A percentile compares a stretch with the other conserved stretches of the same genome.
phyloP scores from a whole-genome alignment of 495 filamentous ascomycete genomes.

The Halenospora varia region DNA sequence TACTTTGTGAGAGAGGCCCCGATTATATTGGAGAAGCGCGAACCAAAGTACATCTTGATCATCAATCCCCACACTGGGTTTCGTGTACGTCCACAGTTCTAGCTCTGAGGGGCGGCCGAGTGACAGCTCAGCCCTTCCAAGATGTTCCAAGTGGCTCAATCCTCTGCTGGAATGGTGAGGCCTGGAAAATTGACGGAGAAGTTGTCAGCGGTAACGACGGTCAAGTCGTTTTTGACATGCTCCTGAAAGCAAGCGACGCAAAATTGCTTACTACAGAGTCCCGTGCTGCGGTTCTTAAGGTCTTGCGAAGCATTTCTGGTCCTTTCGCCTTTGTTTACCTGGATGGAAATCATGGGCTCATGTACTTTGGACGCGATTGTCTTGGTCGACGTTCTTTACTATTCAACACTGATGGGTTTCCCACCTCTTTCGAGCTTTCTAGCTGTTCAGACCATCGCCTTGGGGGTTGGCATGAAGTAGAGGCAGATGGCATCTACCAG shows the following conservation, averaged over 20 bases:
- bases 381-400: slow-evolving; percentile 84
- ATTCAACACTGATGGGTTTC: slow-evolving; percentile 35
- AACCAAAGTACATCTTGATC: slow-evolving; percentile 22
- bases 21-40: slow-evolving; percentile 44
- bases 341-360: slow-evolving; percentile 50
- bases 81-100: slow-evolving; percentile 81
- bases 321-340: slow-evolving; percentile 92
- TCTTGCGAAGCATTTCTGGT: slow-evolving; percentile 64
- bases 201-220: slow-evolving; percentile 71
- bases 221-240: slow-evolving; percentile 59
- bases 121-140: slow-evolving; percentile 70
- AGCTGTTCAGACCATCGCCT: slow-evolving; percentile 64
- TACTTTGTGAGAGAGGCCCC: slow-evolving; percentile 39
- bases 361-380: slow-evolving; percentile 83
- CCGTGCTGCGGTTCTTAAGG: slow-evolving; percentile 40
- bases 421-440: slow-evolving; percentile 57
- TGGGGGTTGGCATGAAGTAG: slow-evolving; percentile 70
- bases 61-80: slow-evolving; percentile 37
- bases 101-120: slow-evolving; percentile 68
- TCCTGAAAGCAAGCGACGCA: slow-evolving; percentile 45
- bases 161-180: slow-evolving; percentile 99
- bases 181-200: slow-evolving; percentile 67
- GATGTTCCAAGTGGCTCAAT: slow-evolving; percentile 58
- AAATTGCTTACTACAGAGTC: slow-evolving; percentile 16
- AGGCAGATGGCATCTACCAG: slow-evolving; percentile 73